These are phyloP conservation scores for Calonectria naviculata DNA, from an alignment of 2,329 filamentous ascomycete genomes.

Conservation along the genomic window DNA sequence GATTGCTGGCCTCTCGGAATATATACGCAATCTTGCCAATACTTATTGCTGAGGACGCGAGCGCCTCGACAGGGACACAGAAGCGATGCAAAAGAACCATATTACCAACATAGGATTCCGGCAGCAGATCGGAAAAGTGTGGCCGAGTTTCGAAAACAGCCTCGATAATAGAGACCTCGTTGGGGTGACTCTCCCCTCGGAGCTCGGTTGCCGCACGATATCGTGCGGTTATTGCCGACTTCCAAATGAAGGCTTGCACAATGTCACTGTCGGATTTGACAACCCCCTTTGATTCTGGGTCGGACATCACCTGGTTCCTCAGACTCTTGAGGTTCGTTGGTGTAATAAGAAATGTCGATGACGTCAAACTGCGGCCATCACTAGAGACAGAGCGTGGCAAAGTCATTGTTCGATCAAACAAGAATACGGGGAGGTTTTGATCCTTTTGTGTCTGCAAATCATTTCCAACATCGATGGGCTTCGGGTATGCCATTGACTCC, in stretches of 20 bases:
- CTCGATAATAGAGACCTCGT: constrained; percentile 46
- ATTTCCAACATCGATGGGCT: constrained; percentile 27
- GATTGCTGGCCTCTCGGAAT: constrained; percentile 36
- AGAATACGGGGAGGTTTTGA: background rate
- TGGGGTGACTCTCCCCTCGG: constrained; percentile 21
- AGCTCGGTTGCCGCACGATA: constrained; percentile 43
- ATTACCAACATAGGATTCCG: constrained; percentile 40
- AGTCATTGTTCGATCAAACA: background rate
- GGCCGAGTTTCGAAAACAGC: constrained; percentile 44
- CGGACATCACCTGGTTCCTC: constrained; percentile 41
- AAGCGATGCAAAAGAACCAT: constrained; percentile 38
- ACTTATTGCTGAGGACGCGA: constrained; percentile 40
- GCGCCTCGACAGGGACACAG: constrained; percentile 33
- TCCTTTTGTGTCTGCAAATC: constrained; percentile 22
- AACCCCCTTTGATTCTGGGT: constrained; percentile 36
- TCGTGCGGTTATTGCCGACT: constrained; percentile 43
- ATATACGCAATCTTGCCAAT: constrained; percentile 36
- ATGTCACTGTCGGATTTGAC: constrained; percentile 47
- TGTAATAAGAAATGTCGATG: constrained; percentile 43
- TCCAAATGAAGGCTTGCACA: constrained; percentile 53
- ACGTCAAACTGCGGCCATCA: constrained; percentile 27
- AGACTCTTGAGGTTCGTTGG: constrained; percentile 40
- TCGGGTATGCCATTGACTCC: constrained; percentile 20
- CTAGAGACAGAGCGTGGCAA: constrained; percentile 15
- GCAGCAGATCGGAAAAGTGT: constrained; percentile 42